phyloP scores from a whole-genome alignment of 1,284 basidiomycete species.

The Leccinum pseudoinsigne region DNA sequence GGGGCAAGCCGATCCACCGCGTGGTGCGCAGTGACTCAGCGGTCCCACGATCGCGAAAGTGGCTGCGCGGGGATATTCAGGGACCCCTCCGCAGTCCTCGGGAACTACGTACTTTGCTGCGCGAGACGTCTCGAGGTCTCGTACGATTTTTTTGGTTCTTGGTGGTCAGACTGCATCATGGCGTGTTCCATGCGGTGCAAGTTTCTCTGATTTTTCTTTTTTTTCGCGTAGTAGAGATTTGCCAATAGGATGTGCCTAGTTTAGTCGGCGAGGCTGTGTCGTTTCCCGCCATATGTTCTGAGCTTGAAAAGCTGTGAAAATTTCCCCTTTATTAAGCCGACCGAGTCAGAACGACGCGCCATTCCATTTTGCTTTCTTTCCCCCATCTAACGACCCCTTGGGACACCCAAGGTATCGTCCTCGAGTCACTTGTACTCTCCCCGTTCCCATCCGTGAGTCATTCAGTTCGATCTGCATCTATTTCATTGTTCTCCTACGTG shows the following conservation, averaged over 20 bases:
- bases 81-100: slow-evolving; percentile 21
- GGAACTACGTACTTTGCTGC: background rate
- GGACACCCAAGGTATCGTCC: slow-evolving; percentile 26
- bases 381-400: slow-evolving; percentile 23
- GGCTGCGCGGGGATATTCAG: slow-evolving; percentile 12
- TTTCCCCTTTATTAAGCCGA: slow-evolving; percentile 35
- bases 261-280: background rate
- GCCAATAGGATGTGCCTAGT: slow-evolving; percentile 2
- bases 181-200: background rate
- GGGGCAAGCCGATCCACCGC: background rate
- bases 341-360: slow-evolving; percentile 37
- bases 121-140: background rate
- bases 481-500: slow-evolving; percentile 35
- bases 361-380: slow-evolving; percentile 22
- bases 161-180: background rate
- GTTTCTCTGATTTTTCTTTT: background rate
- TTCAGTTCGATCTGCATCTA: slow-evolving; percentile 26
- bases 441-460: slow-evolving; percentile 27
- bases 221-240: background rate
- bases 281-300: slow-evolving; percentile 31
- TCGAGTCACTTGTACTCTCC: slow-evolving; percentile 27
- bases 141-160: background rate
- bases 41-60: background rate
- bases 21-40: slow-evolving; percentile 9
- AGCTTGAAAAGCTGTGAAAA: slow-evolving; percentile 45